Evolutionary conservation across 192 early-diverging fungal genomes (phyloP).

Genomic region (Podila verticillata): DNA sequence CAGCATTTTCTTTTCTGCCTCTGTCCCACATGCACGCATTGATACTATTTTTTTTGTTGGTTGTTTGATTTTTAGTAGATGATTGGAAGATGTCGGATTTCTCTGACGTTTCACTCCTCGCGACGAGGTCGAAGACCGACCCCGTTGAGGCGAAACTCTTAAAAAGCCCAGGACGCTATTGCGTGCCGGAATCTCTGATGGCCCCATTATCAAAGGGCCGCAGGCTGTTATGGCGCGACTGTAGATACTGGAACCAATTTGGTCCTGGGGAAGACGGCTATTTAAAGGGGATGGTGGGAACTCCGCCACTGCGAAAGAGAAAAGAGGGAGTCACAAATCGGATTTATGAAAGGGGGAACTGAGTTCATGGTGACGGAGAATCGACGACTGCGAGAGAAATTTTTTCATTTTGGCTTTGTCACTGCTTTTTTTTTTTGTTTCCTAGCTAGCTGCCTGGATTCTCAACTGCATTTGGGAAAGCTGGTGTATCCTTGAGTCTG

Average conservation of each 20-base stretch:
- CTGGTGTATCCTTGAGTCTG: too few relatives aligned
- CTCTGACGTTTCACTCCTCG: conserved; percentile 4
- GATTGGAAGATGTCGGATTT: not conserved
- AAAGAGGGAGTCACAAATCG: not conserved
- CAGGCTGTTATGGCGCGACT: conserved; percentile 5
- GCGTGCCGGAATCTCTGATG: conserved; percentile 6
- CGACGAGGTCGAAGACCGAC: not conserved
- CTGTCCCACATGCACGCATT: too few relatives aligned
- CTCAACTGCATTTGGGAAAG: too few relatives aligned
- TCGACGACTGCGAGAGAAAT: too few relatives aligned
- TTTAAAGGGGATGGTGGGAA: not conserved
- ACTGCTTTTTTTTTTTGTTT: too few relatives aligned
- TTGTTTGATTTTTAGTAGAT: not conserved
- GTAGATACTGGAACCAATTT: not conserved
- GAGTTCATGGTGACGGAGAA: too few relatives aligned
- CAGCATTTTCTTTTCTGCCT: too few relatives aligned
- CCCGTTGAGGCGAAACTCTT: conserved; percentile 2
- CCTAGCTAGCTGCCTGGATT: too few relatives aligned
- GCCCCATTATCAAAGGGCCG: not conserved
- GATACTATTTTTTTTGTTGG: not conserved
- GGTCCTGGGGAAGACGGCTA: not conserved
- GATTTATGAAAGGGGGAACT: not conserved
- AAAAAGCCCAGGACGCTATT: conserved; percentile 1
- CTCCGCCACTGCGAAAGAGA: not conserved
- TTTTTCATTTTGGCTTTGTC: too few relatives aligned